Conservation (phyloP, 2,329 filamentous ascomycete genomes). For the Delphinella strobiligena region DNA sequence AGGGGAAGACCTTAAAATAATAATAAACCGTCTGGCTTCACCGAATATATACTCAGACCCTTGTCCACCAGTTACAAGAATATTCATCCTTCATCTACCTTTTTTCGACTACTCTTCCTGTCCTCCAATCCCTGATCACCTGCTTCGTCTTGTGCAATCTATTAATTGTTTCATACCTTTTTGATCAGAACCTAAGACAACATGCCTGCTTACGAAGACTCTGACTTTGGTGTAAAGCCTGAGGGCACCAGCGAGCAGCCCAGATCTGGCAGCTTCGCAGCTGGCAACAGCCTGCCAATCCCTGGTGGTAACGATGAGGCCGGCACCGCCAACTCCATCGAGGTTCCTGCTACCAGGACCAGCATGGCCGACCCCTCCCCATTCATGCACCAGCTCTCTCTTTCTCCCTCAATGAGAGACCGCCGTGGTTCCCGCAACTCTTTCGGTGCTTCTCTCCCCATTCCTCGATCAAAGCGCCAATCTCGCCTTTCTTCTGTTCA, state of each 20-base stretch:
- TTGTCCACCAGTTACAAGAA: constrained; percentile 1
- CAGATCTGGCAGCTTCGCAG: constrained; percentile 11
- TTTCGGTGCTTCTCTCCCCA: constrained; percentile 60
- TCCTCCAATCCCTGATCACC: neutral
- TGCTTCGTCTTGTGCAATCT: no score
- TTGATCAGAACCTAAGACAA: constrained; percentile 20
- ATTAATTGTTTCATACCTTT: no score
- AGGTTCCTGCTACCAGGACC: constrained; percentile 57
- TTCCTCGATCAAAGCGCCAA: constrained; percentile 57
- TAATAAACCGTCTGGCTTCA: no score
- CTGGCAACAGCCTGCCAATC: constrained; percentile 25
- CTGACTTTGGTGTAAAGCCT: constrained; percentile 37
- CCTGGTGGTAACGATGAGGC: constrained; percentile 31
- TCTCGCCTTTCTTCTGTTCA: constrained; percentile 55
- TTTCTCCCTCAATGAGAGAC: constrained; percentile 55
- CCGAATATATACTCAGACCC: constrained; percentile 7
- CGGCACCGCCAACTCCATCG: constrained; percentile 41
- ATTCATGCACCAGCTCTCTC: constrained; percentile 63
- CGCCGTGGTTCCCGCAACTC: constrained; percentile 62
- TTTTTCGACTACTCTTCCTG: constrained; percentile 4
- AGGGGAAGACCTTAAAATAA: no score
- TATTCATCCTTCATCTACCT: constrained; percentile 1
- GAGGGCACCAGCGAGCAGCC: constrained; percentile 23
- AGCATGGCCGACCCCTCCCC: constrained; percentile 54
- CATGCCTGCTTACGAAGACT: constrained; percentile 51